Evolutionary conservation across 768 basidiomycete genomes (phyloP), one percentile per base, ranked within the genome.

Genomic region (Boletus tomentosulus): DNA sequence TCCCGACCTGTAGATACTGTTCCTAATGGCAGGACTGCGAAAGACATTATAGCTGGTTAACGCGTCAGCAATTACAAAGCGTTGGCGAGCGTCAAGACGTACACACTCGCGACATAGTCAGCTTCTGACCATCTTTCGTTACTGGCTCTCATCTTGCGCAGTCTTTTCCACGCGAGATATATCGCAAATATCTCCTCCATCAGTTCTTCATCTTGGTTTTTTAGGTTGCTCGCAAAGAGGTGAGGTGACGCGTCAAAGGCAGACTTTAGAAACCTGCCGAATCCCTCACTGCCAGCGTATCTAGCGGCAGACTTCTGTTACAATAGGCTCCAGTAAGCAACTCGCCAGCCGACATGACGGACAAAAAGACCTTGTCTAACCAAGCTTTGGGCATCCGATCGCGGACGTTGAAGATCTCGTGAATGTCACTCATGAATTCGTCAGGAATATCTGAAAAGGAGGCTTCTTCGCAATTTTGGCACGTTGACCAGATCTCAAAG

Each of bases 41-140:
- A 83, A 69, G 24, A 74, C 62, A 52, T 79, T 76, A 53, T 83
- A 82, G 6, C 79, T 80, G 52, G 38, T 44, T n/a, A 35, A 24
- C 6, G 8, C 10, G 30, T 53, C 34, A 38, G 25, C 30, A 11
- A 41, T 25, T 12, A n/a, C 39, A 43, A 42, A 6, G 7, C 27
- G 34, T 33, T 11, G 19, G 2, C 28, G 11, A 19, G 28, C 9
- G 19, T 33, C 22, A 13, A 48, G 51, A 66, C 79, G 46, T 63
- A 83, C 79, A 82, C 79, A 47, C 78, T 78, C n/a, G 75, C 74
- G 15, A 73, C 79, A 53, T 74, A 81, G 56, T 82, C 82, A 1
- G 80, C 78, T 57, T 83, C 81, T 3, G 78, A 79, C 68, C 74
- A 77, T 59, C 71, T 80, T 49, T 79, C 75, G 19, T 72, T 72